A percentile compares a stretch with the other conserved stretches of the same genome.
These are phyloP conservation scores for Phytopythium oedochilum DNA, from an alignment of 352 stramenopile genomes.

Conservation along the genomic window DNA sequence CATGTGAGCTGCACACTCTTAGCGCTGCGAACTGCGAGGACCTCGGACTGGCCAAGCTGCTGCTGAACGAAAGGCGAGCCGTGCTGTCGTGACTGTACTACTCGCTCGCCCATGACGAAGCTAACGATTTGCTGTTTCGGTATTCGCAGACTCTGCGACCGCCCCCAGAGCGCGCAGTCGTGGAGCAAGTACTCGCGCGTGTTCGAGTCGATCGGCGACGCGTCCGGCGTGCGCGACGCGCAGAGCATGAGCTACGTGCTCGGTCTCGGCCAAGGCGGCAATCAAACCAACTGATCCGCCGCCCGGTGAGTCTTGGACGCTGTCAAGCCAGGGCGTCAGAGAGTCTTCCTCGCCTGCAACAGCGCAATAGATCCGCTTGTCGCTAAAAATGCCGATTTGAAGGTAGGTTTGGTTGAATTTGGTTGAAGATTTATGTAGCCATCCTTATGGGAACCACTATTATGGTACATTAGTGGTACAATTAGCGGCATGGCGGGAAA, in stretches of 20 bases:
- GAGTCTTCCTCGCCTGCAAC: neutral
- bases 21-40: slow-evolving; percentile 71
- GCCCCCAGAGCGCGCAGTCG: slow-evolving; percentile 74
- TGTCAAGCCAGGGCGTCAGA: neutral
- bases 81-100: neutral
- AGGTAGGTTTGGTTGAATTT: no score
- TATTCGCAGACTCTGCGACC: slow-evolving; percentile 55
- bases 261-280: slow-evolving; percentile 69
- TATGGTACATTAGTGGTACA: neutral
- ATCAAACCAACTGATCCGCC: slow-evolving; percentile 54
- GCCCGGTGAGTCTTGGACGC: neutral
- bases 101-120: neutral
- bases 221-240: slow-evolving; percentile 72
- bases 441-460: neutral
- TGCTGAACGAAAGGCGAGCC: slow-evolving; percentile 76
- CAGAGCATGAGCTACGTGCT: slow-evolving; percentile 89
- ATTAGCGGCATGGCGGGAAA: slow-evolving; percentile 13
- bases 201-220: slow-evolving; percentile 60
- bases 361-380: neutral
- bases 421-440: neutral
- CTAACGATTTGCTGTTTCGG: no score
- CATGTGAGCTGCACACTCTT: no score
- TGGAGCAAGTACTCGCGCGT: slow-evolving; percentile 78
- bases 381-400: no score
- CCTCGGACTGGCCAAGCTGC: slow-evolving; percentile 61